Base-by-base conservation (phyloP, 371 early-diverging fungal species). In the Lichtheimia ramosa region DNA sequence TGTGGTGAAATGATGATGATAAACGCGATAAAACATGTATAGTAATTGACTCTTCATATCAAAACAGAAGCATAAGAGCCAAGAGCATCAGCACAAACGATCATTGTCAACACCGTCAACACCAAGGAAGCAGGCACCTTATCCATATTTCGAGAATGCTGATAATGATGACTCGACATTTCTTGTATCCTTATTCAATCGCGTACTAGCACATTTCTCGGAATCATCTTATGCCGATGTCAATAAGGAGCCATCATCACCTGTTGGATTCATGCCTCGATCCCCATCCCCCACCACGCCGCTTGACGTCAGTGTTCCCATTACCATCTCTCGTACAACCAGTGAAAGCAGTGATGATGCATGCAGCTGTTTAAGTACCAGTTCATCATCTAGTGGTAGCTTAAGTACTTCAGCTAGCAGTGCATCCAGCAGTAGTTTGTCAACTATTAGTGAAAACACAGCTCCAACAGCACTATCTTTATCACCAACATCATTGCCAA, bases 261-360 rank as follows among this genome's bases (percentile, higher is more conserved):
- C 58, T 15, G 63, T 67, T 23, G 68, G 68, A 5, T 67, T 67
- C 43, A 67, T 67, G 68, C 68, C 68, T 5, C 60, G 60, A 23
- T 48, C 48, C 24, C 28, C 62, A 6, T 34, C 46, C 1, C 61
- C 58, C 8, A 57, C 54, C 25, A 58, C 59, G 18, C 59, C 58
- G 12, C 54, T 65, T 24, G 62, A 61, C 18, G 66, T 65, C 34
- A 59, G 56, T 23, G 18, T 39, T 5, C 55, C 55, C 14, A 64
- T 59, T 41, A 23, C 48, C 39, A 51, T 48, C 50, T n/a, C 40
- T 20, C 8, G 7, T 24, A 16, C 16, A 16, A 49, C 28, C 51
- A 43, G 42, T 27, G 57, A 52, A 18, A 48, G 20, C 23, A 57
- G 54, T 48, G 58, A 59, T 34, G 68, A 62, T 43, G 23, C 54